A percentile compares a stretch with the other conserved stretches of the same genome.
phyloP scores from a whole-genome alignment of 371 early-diverging fungal genomes.

The Saksenaea vasiformis region DNA sequence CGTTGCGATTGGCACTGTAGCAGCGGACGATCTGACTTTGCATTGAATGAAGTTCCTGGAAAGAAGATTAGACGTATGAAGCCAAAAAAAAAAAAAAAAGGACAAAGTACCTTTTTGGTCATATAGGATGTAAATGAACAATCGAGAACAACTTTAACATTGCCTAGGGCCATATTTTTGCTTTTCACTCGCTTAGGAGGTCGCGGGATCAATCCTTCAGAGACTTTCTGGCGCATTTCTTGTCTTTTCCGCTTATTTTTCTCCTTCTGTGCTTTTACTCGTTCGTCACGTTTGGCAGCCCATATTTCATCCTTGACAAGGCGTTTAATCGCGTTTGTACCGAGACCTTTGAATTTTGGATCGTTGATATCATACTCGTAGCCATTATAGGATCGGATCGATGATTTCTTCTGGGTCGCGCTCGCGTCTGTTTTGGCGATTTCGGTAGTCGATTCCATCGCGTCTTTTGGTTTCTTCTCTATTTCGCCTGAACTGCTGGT shows the following conservation, averaged over 20 bases:
- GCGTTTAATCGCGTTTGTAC: conserved; percentile 46
- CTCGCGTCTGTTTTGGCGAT: not conserved
- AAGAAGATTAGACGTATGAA: not conserved
- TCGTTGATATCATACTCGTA: conserved; percentile 46
- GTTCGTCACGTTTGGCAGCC: conserved; percentile 30
- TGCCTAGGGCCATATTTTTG: conserved; percentile 32
- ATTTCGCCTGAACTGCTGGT: too few relatives aligned
- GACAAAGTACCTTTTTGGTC: conserved; percentile 60
- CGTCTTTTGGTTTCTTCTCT: not conserved
- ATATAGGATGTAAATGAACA: conserved; percentile 79
- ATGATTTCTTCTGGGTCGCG: conserved; percentile 11
- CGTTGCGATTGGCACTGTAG: conserved; percentile 66
- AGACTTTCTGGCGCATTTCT: conserved; percentile 29
- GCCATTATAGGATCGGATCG: conserved; percentile 27
- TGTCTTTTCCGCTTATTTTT: conserved; percentile 34
- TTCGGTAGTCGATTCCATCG: not conserved
- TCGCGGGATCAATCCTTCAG: conserved; percentile 37
- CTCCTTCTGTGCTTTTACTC: conserved; percentile 32
- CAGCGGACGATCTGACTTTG: conserved; percentile 68
- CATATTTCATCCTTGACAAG: conserved; percentile 40
- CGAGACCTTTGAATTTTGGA: conserved; percentile 41
- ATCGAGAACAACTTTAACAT: conserved; percentile 64
- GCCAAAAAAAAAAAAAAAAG: not conserved
- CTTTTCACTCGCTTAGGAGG: conserved; percentile 31
- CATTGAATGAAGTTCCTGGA: conserved; percentile 65